Base-by-base conservation (phyloP, 495 filamentous ascomycete species). In the Clohesyomyces aquaticus region DNA sequence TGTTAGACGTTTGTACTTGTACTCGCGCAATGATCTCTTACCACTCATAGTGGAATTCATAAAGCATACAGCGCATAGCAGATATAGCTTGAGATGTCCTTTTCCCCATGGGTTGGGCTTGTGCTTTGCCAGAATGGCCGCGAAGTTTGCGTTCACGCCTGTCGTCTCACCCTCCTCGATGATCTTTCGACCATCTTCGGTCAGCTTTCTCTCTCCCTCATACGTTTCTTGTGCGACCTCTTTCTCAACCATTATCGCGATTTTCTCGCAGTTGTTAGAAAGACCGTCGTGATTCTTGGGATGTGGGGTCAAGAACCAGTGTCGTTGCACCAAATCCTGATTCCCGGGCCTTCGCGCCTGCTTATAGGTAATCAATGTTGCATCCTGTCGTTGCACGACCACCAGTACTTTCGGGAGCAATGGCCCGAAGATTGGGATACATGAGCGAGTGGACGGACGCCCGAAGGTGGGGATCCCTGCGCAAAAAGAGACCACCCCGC, bases 31-130 rank as follows among this genome's bases (percentile, higher is more conserved):
- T 14, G 22, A 16, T 11, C 4, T 32, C 62, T 52, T 46, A 66
- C 63, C 63, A 27, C 56, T 59, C 63, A 66, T 66, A 0, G 63
- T 66, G 1, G 63, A 66, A 22, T 66, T 66, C 32, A 66, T 21
- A 45, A 66, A 66, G 54, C 55, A 60, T 21, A 66, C 28, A 21
- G 43, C 19, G 11, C 41, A 26, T 19, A 66, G 63, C 4, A 29
- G 19, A 25, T 66, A 66, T 2, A 66, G 48, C 26, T 46, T 23
- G 2, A 66, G 11, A 50, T 66, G 56, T 19, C 63, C 63, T 19
- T 60, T 66, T 9, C 63, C 63, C 55, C 55, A 66, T 0, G 55
- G 55, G 41, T 66, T 60, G 11, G 63, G 63, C 43, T 55, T 59
- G 29, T 66, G 63, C 35, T 47, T 59, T 19, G 55, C 63, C 56